Conservation (phyloP, 75 land plant genomes). For the Selaginella moellendorffii region DNA sequence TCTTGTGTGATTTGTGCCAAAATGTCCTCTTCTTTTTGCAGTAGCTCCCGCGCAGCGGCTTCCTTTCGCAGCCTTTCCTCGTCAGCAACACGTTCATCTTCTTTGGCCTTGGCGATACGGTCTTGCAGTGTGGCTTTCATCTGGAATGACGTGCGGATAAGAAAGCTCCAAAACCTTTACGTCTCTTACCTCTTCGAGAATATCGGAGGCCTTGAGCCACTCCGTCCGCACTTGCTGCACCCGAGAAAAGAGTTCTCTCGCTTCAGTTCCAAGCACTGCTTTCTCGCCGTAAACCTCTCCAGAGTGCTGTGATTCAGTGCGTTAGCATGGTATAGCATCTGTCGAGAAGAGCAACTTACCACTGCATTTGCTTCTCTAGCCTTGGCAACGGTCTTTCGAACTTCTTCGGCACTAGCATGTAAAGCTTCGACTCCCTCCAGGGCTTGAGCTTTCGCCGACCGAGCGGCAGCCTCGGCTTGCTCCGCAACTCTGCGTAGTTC, state of each 20-base stretch:
- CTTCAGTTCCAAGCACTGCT: constrained; percentile 72
- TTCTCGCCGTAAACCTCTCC: constrained; percentile 93
- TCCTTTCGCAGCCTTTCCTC: constrained; percentile 48
- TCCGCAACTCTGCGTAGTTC: constrained; percentile 39
- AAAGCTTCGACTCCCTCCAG: constrained; percentile 35
- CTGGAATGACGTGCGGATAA: constrained; percentile 17
- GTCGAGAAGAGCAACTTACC: constrained; percentile 24
- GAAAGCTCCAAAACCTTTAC: too few species aligned
- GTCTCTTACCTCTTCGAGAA: constrained; percentile 42
- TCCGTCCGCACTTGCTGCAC: constrained; percentile 43
- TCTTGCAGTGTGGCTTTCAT: constrained; percentile 38
- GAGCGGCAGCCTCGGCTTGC: constrained; percentile 42
- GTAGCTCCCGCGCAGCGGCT: constrained; percentile 30
- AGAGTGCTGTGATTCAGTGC: constrained; percentile 39
- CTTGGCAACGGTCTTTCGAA: constrained; percentile 35
- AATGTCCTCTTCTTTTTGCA: constrained; percentile 37
- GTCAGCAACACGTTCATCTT: constrained; percentile 33
- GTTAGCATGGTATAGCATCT: not conserved
- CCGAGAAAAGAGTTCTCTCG: constrained; percentile 72
- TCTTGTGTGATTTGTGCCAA: constrained; percentile 55
- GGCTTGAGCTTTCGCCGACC: constrained; percentile 46
- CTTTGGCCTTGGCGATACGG: constrained; percentile 42
- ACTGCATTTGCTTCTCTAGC: constrained; percentile 69
- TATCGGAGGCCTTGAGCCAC: constrained; percentile 36
- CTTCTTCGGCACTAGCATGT: constrained; percentile 38